Percentiles rank a stretch among this genome's conserved stretches.
Evolutionary conservation across 768 basidiomycete genomes (phyloP).

Genomic region (Kwoniella bestiolae): DNA sequence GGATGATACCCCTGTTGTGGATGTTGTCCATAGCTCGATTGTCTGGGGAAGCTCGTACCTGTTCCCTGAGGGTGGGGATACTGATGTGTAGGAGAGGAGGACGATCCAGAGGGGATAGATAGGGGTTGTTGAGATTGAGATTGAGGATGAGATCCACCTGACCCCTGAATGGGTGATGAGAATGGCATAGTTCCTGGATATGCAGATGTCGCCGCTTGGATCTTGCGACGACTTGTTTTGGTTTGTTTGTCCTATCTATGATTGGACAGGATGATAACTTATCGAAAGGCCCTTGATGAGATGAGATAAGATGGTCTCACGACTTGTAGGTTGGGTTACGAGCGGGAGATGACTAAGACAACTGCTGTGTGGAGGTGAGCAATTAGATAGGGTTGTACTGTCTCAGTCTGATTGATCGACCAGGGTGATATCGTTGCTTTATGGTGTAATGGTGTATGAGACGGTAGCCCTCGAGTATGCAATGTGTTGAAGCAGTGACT

Average conservation of each 20-base stretch:
- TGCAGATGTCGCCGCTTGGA: not conserved
- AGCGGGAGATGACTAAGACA: too few species aligned
- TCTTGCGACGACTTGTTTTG: not conserved
- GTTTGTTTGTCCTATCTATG: not conserved
- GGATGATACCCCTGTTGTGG: not conserved
- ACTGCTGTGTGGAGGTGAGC: too few species aligned
- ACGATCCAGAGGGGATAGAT: slow-evolving; percentile 22
- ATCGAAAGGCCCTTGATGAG: too few species aligned
- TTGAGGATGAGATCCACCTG: slow-evolving; percentile 1
- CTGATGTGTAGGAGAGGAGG: slow-evolving; percentile 4
- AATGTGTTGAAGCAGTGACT: too few species aligned
- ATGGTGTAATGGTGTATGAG: too few species aligned
- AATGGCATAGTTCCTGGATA: slow-evolving; percentile 15
- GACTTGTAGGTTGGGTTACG: too few species aligned
- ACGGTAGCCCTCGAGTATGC: too few species aligned
- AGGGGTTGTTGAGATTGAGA: slow-evolving; percentile 21
- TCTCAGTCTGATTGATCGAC: too few species aligned
- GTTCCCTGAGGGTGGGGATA: slow-evolving; percentile 17
- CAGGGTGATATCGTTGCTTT: too few species aligned
- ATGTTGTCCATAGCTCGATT: slow-evolving; percentile 8
- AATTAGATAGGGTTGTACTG: too few species aligned
- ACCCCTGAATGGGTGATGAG: too few species aligned
- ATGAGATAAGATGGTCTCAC: not conserved
- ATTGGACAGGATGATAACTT: not conserved
- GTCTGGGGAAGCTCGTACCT: slow-evolving; percentile 26